These are phyloP conservation scores for Sporothrix variecibatus DNA, from an alignment of 2,329 filamentous ascomycete genomes.

Conservation along the genomic window DNA sequence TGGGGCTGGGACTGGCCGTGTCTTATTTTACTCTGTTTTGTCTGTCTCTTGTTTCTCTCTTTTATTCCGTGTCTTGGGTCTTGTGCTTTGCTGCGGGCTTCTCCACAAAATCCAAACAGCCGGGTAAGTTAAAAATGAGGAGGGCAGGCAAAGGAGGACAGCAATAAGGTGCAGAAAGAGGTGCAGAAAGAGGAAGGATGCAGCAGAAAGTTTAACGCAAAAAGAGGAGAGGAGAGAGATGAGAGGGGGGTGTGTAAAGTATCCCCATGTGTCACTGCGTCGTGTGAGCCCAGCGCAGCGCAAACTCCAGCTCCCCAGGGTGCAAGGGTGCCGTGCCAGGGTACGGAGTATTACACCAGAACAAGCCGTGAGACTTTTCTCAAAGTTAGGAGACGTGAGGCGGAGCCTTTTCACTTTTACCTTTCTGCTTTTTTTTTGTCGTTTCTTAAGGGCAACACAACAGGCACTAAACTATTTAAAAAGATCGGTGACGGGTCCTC, in stretches of 20 bases:
- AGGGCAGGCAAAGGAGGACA: background rate
- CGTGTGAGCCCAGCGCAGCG: background rate
- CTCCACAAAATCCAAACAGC: conserved; percentile 29
- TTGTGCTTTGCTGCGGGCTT: background rate
- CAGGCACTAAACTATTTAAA: background rate
- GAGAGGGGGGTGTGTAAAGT: background rate
- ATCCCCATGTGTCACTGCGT: background rate
- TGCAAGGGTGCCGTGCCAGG: background rate
- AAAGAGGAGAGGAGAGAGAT: background rate
- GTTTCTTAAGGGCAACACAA: background rate
- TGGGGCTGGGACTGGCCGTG: background rate
- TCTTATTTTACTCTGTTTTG: background rate
- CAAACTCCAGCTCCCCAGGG: background rate
- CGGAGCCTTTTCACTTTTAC: background rate
- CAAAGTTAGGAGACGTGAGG: background rate
- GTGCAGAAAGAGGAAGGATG: background rate
- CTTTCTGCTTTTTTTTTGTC: no score
- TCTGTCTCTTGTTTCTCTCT: background rate
- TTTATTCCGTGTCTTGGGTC: background rate
- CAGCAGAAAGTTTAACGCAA: background rate
- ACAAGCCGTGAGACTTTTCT: background rate
- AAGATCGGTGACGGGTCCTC: conserved; percentile 3
- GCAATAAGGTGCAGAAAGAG: background rate
- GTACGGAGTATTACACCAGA: background rate
- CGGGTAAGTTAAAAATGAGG: conserved; percentile 23